These are phyloP conservation scores for Diospyros lotus DNA, from an alignment of 148 eudicot species.

Conservation along the genomic window DNA sequence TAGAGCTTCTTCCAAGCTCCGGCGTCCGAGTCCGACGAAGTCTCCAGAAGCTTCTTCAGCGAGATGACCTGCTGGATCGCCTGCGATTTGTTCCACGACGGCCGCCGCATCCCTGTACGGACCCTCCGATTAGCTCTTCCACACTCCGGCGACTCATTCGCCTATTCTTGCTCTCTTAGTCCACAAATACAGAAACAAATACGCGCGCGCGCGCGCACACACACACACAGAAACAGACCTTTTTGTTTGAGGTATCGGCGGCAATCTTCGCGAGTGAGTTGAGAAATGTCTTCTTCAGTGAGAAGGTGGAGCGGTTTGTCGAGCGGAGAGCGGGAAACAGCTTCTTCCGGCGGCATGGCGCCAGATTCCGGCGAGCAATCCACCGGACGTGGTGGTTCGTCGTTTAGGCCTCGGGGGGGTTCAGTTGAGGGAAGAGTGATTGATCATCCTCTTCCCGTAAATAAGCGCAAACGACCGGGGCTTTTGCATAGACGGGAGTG, in stretches of 20 bases:
- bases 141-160: slow-evolving; percentile 11
- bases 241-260: slow-evolving; percentile 90
- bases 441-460: neutral
- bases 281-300: slow-evolving; percentile 97
- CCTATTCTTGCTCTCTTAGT: too few relatives aligned
- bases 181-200: too few relatives aligned
- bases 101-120: slow-evolving; percentile 78
- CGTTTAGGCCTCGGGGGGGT: neutral
- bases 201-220: neutral
- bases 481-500: neutral
- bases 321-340: slow-evolving; percentile 35
- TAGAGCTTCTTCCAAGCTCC: slow-evolving; percentile 29
- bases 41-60: slow-evolving; percentile 74
- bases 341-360: slow-evolving; percentile 42
- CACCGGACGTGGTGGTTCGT: neutral
- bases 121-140: neutral
- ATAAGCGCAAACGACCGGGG: neutral
- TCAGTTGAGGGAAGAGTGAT: slow-evolving; percentile 2
- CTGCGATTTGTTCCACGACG: slow-evolving; percentile 99
- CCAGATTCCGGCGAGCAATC: slow-evolving; percentile 24
- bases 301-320: slow-evolving; percentile 74
- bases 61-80: slow-evolving; percentile 96
- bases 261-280: slow-evolving; percentile 98
- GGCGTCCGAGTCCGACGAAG: slow-evolving; percentile 42
- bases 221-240: slow-evolving; percentile 37